Conservation (phyloP, 331 rosid genomes). For the Acacia concinna region DNA sequence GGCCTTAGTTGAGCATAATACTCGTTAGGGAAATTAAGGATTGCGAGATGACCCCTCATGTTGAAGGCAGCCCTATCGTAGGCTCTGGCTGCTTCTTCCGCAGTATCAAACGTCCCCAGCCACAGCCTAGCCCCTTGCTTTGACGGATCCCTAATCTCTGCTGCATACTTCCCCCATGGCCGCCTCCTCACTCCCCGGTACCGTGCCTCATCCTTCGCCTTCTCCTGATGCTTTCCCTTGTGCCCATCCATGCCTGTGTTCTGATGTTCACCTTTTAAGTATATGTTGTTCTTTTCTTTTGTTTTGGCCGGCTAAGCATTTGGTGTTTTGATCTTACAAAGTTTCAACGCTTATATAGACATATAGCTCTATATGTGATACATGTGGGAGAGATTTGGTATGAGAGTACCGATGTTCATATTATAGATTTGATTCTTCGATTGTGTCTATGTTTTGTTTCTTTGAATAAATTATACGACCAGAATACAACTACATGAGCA, state of each 20-base stretch:
- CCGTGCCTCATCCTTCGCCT: slow-evolving; percentile 46
- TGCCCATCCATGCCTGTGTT: slow-evolving; percentile 19
- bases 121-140: slow-evolving; percentile 79
- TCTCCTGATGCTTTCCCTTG: slow-evolving; percentile 48
- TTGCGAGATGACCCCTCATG: slow-evolving; percentile 85
- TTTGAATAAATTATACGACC: neutral
- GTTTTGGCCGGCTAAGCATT: no score
- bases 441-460: slow-evolving; percentile 37
- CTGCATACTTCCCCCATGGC: slow-evolving; percentile 95
- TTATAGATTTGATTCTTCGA: slow-evolving; percentile 67
- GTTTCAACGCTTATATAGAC: neutral
- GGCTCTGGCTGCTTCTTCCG: slow-evolving; percentile 94
- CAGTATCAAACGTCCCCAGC: slow-evolving; percentile 90
- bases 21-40: slow-evolving; percentile 79
- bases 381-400: neutral
- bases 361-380: neutral
- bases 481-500: slow-evolving; percentile 11
- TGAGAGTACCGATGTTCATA: neutral
- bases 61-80: slow-evolving; percentile 81
- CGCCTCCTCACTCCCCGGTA: slow-evolving; percentile 77
- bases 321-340: neutral
- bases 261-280: neutral
- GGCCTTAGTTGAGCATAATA: slow-evolving; percentile 68
- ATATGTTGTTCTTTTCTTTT: no score
- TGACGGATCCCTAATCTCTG: slow-evolving; percentile 87